Base-by-base conservation (phyloP, 345 rosid species). In the Lagerstroemia speciosa region DNA sequence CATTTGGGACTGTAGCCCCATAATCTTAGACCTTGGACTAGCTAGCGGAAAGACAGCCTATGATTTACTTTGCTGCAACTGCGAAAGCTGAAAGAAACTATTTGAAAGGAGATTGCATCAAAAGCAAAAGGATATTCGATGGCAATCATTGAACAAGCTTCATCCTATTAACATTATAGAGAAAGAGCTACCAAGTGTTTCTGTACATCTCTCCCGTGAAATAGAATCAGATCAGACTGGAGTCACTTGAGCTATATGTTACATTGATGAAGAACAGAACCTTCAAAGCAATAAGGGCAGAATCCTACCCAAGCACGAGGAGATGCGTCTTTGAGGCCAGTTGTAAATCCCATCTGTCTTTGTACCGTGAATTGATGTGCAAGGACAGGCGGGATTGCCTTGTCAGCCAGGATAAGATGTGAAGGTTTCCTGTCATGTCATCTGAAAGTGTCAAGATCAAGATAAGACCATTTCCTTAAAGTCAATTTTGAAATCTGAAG, bases 1-100 rank as follows among this genome's bases (percentile, higher is more conserved):
- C 95, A 12, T 94, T 94, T 72, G 71, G 81, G 36, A 77, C 73
- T 31, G 69, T 91, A 70, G 74, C 80, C 77, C 79, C 86, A 66
- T 87, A 73, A 36, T 38, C 9, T 16, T 14, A 27, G 17, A 27
- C 17, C 27, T n/a, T 48, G 55, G 55, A 48, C 24, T 48, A 24
- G 61, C 16, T 55, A n/a, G 29, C 5, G 24, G 8, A 5, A 50
- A 50, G 24, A 17, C 55, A 19, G 0, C 24, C 16, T n/a, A 34
- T 15, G 0, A 32, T 37, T 34, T 55, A 62, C 22, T 19, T 68
- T 1, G 32, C 57, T 19, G 3, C 34, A 36, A 24, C 46, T 36
- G 31, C 33, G 45, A 48, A 40, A 57, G 60, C 52, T 48, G 6
- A 19, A 48, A 48, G 55, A 11, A 6, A 43, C 6, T 48, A 48